Evolutionary conservation across 1,284 basidiomycete species (phyloP).

Genomic region (Irpex sp.): DNA sequence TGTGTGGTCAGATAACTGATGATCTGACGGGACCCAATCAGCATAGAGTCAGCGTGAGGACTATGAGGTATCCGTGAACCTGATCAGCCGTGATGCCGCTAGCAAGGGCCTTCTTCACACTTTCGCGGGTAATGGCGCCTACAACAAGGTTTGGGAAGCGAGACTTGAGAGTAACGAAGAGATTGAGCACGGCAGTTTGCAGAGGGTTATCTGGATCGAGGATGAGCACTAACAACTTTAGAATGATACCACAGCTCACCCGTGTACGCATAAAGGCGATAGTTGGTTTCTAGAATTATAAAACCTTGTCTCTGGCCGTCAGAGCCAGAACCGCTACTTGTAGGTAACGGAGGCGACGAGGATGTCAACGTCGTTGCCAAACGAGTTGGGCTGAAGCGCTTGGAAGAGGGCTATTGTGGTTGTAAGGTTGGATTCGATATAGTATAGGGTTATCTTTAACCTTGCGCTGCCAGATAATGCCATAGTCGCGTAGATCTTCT

Average conservation of each 20-base stretch:
- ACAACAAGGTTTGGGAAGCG: conserved; percentile 96
- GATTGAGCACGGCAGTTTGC: conserved; percentile 93
- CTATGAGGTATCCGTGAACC: conserved; percentile 39
- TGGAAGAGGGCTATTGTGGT: conserved; percentile 51
- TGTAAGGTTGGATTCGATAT: background rate
- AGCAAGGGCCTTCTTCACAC: conserved; percentile 89
- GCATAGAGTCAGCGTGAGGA: background rate
- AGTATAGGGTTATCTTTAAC: conserved; percentile 29
- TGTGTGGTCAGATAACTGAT: conserved; percentile 93
- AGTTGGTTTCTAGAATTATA: conserved; percentile 97
- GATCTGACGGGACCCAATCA: conserved; percentile 51
- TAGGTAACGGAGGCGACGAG: conserved; percentile 68
- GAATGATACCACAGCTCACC: conserved; percentile 42
- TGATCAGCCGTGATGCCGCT: conserved; percentile 98
- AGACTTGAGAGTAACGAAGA: conserved; percentile 91
- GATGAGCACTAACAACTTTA: conserved; percentile 11
- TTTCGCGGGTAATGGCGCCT: conserved; percentile 91
- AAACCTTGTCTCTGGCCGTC: conserved; percentile 76
- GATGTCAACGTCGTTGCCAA: conserved; percentile 92
- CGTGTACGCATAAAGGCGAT: conserved; percentile 97
- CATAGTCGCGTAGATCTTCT: conserved; percentile 91
- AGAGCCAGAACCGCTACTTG: conserved; percentile 52
- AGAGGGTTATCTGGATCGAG: conserved; percentile 77
- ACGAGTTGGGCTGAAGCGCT: conserved; percentile 93
- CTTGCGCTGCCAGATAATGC: conserved; percentile 83